Percentiles rank a stretch among this genome's conserved stretches.
phyloP scores from a whole-genome alignment of 495 filamentous ascomycete species.

The Aspergillus incahuasiensis region DNA sequence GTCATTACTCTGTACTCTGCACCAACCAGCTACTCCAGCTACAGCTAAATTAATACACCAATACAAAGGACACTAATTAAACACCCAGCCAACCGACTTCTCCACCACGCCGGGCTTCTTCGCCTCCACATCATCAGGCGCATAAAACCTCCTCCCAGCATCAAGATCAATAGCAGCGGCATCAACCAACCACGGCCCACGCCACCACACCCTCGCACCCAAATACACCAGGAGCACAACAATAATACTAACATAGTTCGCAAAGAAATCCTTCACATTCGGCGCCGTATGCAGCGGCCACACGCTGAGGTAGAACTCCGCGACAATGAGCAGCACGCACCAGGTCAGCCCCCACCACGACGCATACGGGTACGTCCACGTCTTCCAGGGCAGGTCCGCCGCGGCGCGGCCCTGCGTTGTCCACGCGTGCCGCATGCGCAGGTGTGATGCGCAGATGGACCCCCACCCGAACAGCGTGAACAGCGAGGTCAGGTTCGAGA shows the following conservation, averaged over 20 bases:
- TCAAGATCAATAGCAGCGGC: conserved; percentile 28
- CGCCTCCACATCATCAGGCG: conserved; percentile 11
- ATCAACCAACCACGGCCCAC: conserved; percentile 30
- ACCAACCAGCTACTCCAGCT: too few species aligned
- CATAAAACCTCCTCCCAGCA: conserved; percentile 19
- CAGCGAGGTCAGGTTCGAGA: conserved; percentile 51
- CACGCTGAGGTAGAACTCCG: conserved; percentile 26
- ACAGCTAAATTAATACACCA: too few species aligned
- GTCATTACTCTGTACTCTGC: too few species aligned
- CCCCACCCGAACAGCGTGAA: conserved; percentile 55
- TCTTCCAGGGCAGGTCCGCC: conserved; percentile 64
- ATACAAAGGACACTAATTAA: not conserved
- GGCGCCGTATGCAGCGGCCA: conserved; percentile 19
- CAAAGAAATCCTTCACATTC: conserved; percentile 26
- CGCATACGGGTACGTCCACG: conserved; percentile 28
- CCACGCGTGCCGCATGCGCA: conserved; percentile 62
- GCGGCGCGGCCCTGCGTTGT: conserved; percentile 52
- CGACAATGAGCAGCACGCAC: conserved; percentile 24
- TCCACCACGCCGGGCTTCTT: not conserved
- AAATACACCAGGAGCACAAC: conserved; percentile 23
- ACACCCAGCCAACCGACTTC: not conserved
- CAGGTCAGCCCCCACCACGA: conserved; percentile 24
- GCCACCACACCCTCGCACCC: conserved; percentile 19
- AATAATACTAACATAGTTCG: conserved; percentile 24
- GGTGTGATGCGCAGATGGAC: conserved; percentile 51